A percentile compares a stretch with the other conserved stretches of the same genome.
These are phyloP conservation scores for Fusarium verrucosum DNA, from an alignment of 2,329 filamentous ascomycete genomes.

Conservation along the genomic window DNA sequence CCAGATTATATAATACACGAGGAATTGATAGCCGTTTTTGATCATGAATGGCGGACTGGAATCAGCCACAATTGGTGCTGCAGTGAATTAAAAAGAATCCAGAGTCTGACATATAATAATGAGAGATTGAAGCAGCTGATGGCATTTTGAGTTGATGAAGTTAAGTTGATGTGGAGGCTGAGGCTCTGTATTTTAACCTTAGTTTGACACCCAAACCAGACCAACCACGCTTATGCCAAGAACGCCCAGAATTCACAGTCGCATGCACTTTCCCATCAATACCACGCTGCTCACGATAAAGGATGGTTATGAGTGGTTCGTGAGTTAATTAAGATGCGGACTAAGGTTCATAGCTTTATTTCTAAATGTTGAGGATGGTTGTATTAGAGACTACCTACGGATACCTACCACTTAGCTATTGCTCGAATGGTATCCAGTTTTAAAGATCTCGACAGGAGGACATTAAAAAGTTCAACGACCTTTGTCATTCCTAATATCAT, in stretches of 20 bases:
- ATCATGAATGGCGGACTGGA: neutral
- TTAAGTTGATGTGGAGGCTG: conserved; percentile 15
- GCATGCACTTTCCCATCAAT: conserved; percentile 10
- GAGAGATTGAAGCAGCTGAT: neutral
- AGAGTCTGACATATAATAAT: neutral
- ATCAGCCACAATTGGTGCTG: neutral
- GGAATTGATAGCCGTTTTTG: neutral
- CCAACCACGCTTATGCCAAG: conserved; percentile 26
- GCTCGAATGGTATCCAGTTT: neutral
- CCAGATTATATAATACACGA: conserved; percentile 1
- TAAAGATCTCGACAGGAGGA: too few species aligned
- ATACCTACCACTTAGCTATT: too few species aligned
- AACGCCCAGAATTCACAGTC: conserved; percentile 1
- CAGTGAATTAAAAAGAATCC: neutral
- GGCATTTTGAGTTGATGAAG: neutral
- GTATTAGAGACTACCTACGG: neutral
- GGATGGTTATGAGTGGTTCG: neutral
- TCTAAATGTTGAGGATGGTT: too few species aligned
- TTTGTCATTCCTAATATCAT: neutral
- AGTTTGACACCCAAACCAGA: conserved; percentile 7
- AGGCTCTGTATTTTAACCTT: conserved; percentile 12
- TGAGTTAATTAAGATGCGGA: too few species aligned
- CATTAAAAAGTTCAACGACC: neutral
- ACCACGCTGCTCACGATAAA: neutral
- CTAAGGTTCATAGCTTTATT: too few species aligned